Conservation (phyloP, 2,329 filamentous ascomycete genomes). For the Stemphylium beticola region DNA sequence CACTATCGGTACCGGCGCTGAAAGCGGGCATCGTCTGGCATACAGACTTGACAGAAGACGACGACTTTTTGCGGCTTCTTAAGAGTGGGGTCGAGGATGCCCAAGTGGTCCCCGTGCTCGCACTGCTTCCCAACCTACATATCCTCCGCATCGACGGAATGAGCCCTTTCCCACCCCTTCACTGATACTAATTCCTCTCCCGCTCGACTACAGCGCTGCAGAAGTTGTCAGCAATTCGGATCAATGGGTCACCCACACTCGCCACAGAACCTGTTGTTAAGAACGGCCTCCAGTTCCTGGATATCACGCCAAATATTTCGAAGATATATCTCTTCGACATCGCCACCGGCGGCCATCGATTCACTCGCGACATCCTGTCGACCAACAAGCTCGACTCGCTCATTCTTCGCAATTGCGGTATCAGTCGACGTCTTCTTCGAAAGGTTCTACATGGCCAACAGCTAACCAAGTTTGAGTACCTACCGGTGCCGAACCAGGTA, state of each 20-base stretch:
- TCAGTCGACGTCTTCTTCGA: neutral
- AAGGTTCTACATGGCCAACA: neutral
- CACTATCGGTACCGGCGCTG: neutral
- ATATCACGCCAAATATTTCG: neutral
- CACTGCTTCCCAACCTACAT: neutral
- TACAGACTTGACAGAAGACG: constrained; percentile 1
- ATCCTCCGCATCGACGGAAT: neutral
- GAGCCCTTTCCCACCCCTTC: constrained; percentile 3
- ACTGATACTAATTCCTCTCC: constrained; percentile 6
- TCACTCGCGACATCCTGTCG: neutral
- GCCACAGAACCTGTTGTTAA: neutral
- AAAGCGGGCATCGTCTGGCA: constrained; percentile 4
- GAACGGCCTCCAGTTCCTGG: constrained; percentile 1
- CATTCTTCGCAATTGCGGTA: neutral
- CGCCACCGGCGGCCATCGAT: neutral
- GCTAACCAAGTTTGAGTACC: neutral
- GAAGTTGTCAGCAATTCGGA: neutral
- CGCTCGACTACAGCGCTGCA: neutral
- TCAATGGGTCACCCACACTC: neutral
- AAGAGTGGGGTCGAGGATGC: neutral
- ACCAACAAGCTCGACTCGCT: neutral
- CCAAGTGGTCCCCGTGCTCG: neutral
- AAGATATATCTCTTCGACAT: neutral
- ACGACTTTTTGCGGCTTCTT: constrained; percentile 2
- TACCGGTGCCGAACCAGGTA: neutral